phyloP scores from a whole-genome alignment of 352 stramenopile species.

The Saprolegnia diclina region DNA sequence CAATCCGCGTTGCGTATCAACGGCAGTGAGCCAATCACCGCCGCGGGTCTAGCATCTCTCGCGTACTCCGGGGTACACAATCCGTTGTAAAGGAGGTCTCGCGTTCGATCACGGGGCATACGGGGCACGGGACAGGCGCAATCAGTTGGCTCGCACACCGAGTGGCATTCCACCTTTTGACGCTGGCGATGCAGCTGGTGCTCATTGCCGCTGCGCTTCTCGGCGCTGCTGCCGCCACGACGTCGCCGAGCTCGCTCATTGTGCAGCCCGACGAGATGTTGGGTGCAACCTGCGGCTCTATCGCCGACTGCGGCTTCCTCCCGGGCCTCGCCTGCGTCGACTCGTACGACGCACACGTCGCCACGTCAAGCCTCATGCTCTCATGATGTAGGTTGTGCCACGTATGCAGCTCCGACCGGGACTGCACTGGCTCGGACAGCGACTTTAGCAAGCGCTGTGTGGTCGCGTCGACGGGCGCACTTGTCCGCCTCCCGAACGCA shows the following conservation, averaged over 20 bases:
- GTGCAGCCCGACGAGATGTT: background rate
- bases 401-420: conserved; percentile 46
- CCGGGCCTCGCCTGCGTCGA: conserved; percentile 62
- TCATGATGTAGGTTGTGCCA: conserved; percentile 45
- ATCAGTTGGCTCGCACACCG: too few relatives aligned
- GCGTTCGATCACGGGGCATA: too few relatives aligned
- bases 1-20: too few relatives aligned
- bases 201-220: too few relatives aligned
- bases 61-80: too few relatives aligned
- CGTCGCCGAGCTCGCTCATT: background rate
- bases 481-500: background rate
- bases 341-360: conserved; percentile 31
- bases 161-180: too few relatives aligned
- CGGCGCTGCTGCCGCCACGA: too few relatives aligned
- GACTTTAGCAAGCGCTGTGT: conserved; percentile 55
- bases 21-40: too few relatives aligned
- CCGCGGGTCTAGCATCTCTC: too few relatives aligned
- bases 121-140: too few relatives aligned
- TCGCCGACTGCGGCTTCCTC: conserved; percentile 66
- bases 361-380: background rate
- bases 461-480: background rate
- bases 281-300: conserved; percentile 33
- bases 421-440: conserved; percentile 43
- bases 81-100: too few relatives aligned
- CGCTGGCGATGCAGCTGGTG: too few relatives aligned